Evolutionary conservation across 257 asterid species (phyloP), one percentile per base, ranked within the genome.

Genomic region (Solanum lignicaule): DNA sequence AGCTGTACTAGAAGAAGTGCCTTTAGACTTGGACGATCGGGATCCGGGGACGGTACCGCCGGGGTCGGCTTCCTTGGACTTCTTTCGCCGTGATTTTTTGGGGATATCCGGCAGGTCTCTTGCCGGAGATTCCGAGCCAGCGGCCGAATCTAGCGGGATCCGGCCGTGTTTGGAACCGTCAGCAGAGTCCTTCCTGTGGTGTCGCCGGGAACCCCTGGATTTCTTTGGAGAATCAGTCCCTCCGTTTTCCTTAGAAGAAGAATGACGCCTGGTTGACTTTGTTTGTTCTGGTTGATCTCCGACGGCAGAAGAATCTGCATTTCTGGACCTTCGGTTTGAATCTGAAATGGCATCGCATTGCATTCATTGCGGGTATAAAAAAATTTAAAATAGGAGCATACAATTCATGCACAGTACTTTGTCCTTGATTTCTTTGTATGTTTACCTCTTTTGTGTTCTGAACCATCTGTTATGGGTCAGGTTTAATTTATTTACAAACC

Each of bases 191-290:
- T 93, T 96, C 6, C 90, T 58, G n/a, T 90, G 91, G 69, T 88
- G 91, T 73, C 92, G 91, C 86, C 96, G 91, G 75, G 97, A 86
- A 38, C 89, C 90, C 79, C 92, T 91, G 15, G 93, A 83, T 75
- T 89, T 93, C 87, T 86, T 92, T 13, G 89, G 92, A 27, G 94
- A 91, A 14, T 92, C 90, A 14, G 88, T 82, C 4, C 31, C 88
- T 31, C 90, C 83, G 71, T 87, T 76, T 27, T 91, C 90, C 31
- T 87, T 93, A 20, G 87, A n/a, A 25, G 91, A 84, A 73, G 90
- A 25, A 10, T 89, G 90, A 69, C 93, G 96, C 86, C 98, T 87
- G 5, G 95, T 87, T 36, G 98, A 83, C 69, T 87, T 94, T 36
- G 95, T 88, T 52, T 87, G 41, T 16, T 91, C 94, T 0, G 87